Base-by-base conservation (phyloP, 768 basidiomycete genomes). In the Crassisporium funariophilum region DNA sequence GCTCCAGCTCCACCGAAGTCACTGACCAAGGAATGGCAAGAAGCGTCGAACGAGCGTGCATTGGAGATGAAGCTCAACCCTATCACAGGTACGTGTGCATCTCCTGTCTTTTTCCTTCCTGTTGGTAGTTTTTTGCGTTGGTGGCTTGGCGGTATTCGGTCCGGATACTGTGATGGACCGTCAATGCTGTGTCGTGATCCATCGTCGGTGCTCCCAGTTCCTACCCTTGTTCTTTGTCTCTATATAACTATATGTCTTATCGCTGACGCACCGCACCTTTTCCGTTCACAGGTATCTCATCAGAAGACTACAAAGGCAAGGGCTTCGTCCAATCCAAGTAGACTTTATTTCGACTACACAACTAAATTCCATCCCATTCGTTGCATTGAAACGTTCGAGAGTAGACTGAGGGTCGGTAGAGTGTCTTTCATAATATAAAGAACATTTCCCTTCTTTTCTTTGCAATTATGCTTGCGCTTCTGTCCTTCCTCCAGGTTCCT, bases 11-110 rank as follows among this genome's bases (percentile, higher is more conserved):
- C 86, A 49, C 88, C 92, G 44, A 83, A 75, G 74, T 86, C 94
- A 16, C 69, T 97, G 65, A 82, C 79, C 54, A 86, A 82, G 67
- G 95, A 98, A 75, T 97, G 92, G 91, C 83, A 98, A 72, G 91
- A 95, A 72, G 92, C 92, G 11, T 64, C 82, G 47, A 97, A 89
- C 78, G 83, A 89, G 66, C 85, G 84, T 58, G 88, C 86, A 40
- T 68, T 70, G 64, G 86, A 89, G 71, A 79, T 87, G 75, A 94
- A 94, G 64, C 68, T 85, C 66, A 88, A 97, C 74, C 95, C 95
- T 51, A 88, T 95, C 68, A 76, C 86, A 50, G 90, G 94, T 94
- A 45, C 37, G 83, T 73, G 25, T 38, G 43, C 10, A 31, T 31
- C 10, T n/a, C 29, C 27, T 29, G 10, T 31, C 10, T 21, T 31